Base-by-base conservation (phyloP, 768 basidiomycete genomes). In the Termitomyces sp. region DNA sequence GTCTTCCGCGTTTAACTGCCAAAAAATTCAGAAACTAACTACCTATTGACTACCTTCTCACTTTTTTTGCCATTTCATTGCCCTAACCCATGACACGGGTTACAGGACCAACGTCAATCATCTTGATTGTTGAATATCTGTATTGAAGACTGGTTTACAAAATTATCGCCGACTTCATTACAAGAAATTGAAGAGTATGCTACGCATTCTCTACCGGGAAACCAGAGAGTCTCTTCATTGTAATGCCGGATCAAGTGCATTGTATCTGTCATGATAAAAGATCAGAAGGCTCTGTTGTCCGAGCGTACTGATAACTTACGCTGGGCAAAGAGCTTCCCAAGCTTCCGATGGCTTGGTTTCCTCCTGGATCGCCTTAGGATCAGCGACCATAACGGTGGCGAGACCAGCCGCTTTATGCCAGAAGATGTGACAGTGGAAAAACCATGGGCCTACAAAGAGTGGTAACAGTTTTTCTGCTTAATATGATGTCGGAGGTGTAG, bases 391-490 rank as follows among this genome's bases (percentile, higher is more conserved):
- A 41, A 76, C 71, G 17, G 76, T 67, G 2, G 76, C 75, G 59
- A 76, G 73, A 28, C 75, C 76, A 35, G 76, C 71, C 52, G 68
- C 69, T 54, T 73, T 63, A 57, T 75, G 70, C 73, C 76, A 78
- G 61, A 75, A 72, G 55, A 67, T 69, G 62, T 70, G 70, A 53
- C 66, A 67, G 55, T 67, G 64, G 62, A 65, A 66, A 52, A 64
- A 61, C 62, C 61, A 66, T 14, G 65, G 65, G 26, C 65, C 65
- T 63, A 23, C 9, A 23, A 37, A 23, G 17, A 38, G 40, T 15
- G 50, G 17, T n/a, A 14, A 38, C 6, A 19, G n/a, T 28, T 15
- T 47, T 19, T 47, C 30, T 17, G 30, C 11, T 50, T 26, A 50
- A n/a, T 48, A 43, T 28, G 17, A 7, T 15, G 15, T 41, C 17